A percentile compares a stretch with the other conserved stretches of the same genome.
These are phyloP conservation scores for Daldinia vernicosa DNA, from an alignment of 495 filamentous ascomycete genomes.

Conservation along the genomic window DNA sequence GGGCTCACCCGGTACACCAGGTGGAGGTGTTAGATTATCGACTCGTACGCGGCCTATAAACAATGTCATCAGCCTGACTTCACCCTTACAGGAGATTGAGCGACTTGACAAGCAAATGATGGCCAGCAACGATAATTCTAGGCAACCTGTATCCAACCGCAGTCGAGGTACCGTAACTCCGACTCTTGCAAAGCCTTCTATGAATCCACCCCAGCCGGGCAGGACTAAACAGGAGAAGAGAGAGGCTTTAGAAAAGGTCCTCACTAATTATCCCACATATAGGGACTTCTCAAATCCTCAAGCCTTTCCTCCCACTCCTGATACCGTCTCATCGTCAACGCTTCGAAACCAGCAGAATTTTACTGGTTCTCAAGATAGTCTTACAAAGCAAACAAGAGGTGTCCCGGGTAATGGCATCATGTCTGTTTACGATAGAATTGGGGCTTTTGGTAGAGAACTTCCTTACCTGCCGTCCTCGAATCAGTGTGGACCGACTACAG, in stretches of 20 bases:
- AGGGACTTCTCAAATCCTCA: conserved; percentile 45
- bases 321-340: conserved; percentile 63
- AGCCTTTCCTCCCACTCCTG: conserved; percentile 61
- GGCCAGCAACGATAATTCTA: conserved; percentile 34
- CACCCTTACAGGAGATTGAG: conserved; percentile 55
- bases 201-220: conserved; percentile 30
- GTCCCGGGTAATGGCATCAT: conserved; percentile 7
- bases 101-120: conserved; percentile 44
- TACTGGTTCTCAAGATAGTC: conserved; percentile 44
- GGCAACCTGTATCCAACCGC: conserved; percentile 36
- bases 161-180: conserved; percentile 39
- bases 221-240: conserved; percentile 54
- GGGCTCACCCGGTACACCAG: conserved; percentile 12
- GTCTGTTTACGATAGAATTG: conserved; percentile 16
- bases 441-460: conserved; percentile 7
- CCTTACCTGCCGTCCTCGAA: conserved; percentile 13
- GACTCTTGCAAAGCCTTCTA: conserved; percentile 18
- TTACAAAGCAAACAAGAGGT: conserved; percentile 22
- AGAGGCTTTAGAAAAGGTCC: conserved; percentile 51
- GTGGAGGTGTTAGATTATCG: conserved; percentile 30
- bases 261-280: conserved; percentile 48
- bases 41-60: conserved; percentile 54
- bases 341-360: conserved; percentile 47
- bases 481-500: conserved; percentile 42
- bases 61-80: conserved; percentile 50